A percentile compares a stretch with the other conserved stretches of the same genome.
Evolutionary conservation across 495 filamentous ascomycete species (phyloP).

Genomic region (Hypoxylon lienhwacheense): DNA sequence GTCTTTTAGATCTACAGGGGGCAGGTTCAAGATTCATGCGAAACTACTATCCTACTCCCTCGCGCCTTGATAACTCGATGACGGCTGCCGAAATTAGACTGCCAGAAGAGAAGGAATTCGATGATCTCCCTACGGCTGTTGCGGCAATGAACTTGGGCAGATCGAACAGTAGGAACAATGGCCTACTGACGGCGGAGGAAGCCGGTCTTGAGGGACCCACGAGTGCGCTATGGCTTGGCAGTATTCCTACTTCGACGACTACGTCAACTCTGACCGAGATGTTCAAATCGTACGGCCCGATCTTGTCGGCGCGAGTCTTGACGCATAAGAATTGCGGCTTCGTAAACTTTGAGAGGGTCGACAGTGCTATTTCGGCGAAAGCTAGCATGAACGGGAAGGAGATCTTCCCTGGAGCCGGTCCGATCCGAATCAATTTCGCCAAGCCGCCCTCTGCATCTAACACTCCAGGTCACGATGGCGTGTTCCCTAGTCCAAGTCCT

Average conservation of each 20-base stretch:
- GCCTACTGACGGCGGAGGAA: constrained; percentile 64
- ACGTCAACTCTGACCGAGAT: constrained; percentile 90
- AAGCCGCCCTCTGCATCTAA: constrained; percentile 88
- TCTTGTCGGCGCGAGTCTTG: constrained; percentile 88
- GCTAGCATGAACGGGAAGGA: constrained; percentile 90
- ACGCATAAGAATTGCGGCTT: constrained; percentile 99
- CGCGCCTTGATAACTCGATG: constrained; percentile 81
- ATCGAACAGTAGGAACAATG: constrained; percentile 61
- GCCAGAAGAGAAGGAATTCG: constrained; percentile 72
- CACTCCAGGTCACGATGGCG: constrained; percentile 79
- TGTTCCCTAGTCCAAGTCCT: constrained; percentile 91
- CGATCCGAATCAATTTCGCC: constrained; percentile 93
- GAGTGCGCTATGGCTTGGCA: constrained; percentile 93
- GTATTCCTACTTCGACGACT: constrained; percentile 96
- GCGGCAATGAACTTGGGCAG: constrained; percentile 74
- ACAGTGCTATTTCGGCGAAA: constrained; percentile 88
- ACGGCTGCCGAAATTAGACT: constrained; percentile 76
- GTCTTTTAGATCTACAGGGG: constrained; percentile 73
- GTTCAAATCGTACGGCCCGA: constrained; percentile 86
- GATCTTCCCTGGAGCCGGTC: constrained; percentile 95
- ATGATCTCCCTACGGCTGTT: constrained; percentile 69
- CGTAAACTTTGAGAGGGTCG: constrained; percentile 90
- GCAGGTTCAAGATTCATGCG: constrained; percentile 72
- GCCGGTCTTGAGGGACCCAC: constrained; percentile 86
- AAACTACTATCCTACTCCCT: constrained; percentile 79